Evolutionary conservation across 768 basidiomycete genomes (phyloP), one percentile per base, ranked within the genome.

Genomic region (Austroboletus eburneus): DNA sequence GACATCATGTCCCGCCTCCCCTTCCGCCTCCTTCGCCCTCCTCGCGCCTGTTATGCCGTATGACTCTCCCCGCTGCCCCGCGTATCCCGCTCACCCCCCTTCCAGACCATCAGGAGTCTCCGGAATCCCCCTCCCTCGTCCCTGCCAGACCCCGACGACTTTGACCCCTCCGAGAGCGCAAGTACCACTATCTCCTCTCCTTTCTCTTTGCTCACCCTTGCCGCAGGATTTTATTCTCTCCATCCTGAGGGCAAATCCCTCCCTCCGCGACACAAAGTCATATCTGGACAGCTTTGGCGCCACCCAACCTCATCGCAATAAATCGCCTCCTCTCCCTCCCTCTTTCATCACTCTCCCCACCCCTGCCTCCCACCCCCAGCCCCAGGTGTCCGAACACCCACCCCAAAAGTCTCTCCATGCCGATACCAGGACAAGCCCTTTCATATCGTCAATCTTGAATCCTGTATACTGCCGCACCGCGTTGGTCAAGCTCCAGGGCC

Each of bases 401-500:
- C 30, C 48, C 2, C 34, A 61, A 46, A 54, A 62, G 58, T 57
- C 74, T 61, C 46, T 55, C 25, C 69, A 66, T 39, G 32, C 47
- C 23, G 63, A 66, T 29, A 58, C 69, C 9, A 72, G 73, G 52
- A 39, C 66, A 2, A 81, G 71, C 49, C 78, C 76, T 8, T 72
- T 86, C 55, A 69, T 87, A 50, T 76, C 80, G 6, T 83, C 84
- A n/a, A 84, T 88, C 55, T 73, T 94, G n/a, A 75, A 93, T 59
- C 94, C 94, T 6, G 79, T 89, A 43, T 72, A 81, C 47, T 78
- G 83, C 36, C 85, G 91, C 43, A 95, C 96, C 1, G 92, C 94
- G 5, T 81, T 99, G 14, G 94, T 99, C 57, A 98, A 98, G 69
- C 72, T 98, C 3, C 96, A 98, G 65, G 92, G 94, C 9, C 96